Conservation (phyloP, 805 yeast species). For the Wickerhamomyces sydowiorum region DNA sequence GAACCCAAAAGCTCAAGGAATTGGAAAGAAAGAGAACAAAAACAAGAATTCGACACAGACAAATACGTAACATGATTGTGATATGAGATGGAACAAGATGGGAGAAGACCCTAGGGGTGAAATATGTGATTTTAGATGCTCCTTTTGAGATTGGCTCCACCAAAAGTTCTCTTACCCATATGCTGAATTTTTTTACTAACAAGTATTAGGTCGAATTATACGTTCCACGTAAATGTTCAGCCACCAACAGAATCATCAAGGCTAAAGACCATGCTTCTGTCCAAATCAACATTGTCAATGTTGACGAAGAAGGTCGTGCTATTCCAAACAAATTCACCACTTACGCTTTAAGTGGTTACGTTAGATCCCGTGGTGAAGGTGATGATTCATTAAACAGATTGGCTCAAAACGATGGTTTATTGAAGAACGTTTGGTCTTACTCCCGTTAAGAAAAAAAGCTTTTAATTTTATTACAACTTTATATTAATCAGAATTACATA, state of each 20-base stretch:
- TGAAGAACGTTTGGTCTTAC: constrained; percentile 93
- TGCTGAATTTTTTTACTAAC: background rate
- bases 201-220: constrained; percentile 86
- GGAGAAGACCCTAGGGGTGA: too few species aligned
- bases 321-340: constrained; percentile 87
- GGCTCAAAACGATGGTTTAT: constrained; percentile 97
- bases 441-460: constrained; percentile 92
- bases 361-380: constrained; percentile 99
- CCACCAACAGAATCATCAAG: constrained; percentile 99
- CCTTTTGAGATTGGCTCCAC: background rate
- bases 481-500: background rate
- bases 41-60: too few species aligned
- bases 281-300: constrained; percentile 98
- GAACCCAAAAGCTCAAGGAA: too few species aligned
- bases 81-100: too few species aligned
- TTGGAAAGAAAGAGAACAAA: too few species aligned
- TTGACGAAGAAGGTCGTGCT: constrained; percentile 94
- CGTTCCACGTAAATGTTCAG: constrained; percentile 99
- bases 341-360: constrained; percentile 95
- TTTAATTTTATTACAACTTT: too few species aligned
- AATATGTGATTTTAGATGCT: too few species aligned
- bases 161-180: background rate
- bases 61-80: too few species aligned
- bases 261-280: constrained; percentile 99
- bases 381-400: constrained; percentile 99